Evolutionary conservation across 1,139 yeast species (phyloP).

Genomic region (Nakaseomyces kungkrabaensis): DNA sequence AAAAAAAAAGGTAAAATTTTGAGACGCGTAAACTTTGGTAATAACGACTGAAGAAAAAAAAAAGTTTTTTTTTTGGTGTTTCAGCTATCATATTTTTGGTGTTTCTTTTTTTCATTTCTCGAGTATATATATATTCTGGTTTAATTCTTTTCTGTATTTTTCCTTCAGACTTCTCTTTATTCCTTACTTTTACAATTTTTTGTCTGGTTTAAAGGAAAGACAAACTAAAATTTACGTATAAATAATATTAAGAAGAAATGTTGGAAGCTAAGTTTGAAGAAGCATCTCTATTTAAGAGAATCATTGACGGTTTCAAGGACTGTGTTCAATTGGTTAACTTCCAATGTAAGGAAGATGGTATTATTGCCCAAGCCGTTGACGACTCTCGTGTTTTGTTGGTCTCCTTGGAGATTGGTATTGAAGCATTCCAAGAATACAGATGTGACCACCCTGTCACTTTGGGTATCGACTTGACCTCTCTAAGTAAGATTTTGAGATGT

Average conservation of each 20-base stretch:
- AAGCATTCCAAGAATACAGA: constrained; percentile 88
- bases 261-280: constrained; percentile 95
- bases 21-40: no score
- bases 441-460: constrained; percentile 90
- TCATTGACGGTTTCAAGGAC: constrained; percentile 87
- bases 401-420: constrained; percentile 76
- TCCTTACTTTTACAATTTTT: background rate
- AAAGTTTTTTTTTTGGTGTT: no score
- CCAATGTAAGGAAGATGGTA: constrained; percentile 91
- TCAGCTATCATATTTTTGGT: background rate
- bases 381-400: constrained; percentile 93
- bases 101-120: background rate
- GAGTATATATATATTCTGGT: background rate
- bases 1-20: background rate
- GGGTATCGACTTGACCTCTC: constrained; percentile 81
- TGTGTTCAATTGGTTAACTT: constrained; percentile 91
- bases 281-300: constrained; percentile 83
- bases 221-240: background rate
- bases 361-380: constrained; percentile 95
- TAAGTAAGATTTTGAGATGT: constrained; percentile 80
- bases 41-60: no score
- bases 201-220: background rate
- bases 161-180: background rate
- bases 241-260: constrained; percentile 37
- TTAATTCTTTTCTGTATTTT: background rate